Conservation (phyloP, 1,139 yeast genomes). For the Oligophagozyma castellii region DNA sequence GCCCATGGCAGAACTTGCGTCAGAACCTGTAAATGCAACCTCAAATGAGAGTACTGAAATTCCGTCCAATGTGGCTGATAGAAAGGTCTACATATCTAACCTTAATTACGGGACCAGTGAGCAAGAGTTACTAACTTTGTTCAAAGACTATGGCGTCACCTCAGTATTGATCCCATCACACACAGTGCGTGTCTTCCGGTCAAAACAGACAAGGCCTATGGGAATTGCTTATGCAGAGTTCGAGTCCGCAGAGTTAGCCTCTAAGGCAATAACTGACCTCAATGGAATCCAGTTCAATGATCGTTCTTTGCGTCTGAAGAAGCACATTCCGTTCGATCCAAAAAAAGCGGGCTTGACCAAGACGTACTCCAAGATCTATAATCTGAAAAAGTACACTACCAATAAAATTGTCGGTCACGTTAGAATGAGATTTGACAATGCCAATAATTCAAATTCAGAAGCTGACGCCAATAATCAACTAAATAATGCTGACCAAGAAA, state of each 20-base stretch:
- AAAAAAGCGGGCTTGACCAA: conserved; percentile 5
- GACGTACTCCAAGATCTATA: conserved; percentile 2
- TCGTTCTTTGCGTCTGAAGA: conserved; percentile 28
- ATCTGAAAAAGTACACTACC: conserved; percentile 4
- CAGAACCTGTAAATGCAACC: too few species aligned
- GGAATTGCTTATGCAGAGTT: conserved; percentile 61
- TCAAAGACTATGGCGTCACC: conserved; percentile 25
- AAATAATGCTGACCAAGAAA: background rate
- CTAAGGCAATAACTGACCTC: conserved; percentile 30
- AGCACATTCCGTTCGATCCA: conserved; percentile 31
- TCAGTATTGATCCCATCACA: conserved; percentile 42
- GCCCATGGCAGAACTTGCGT: too few species aligned
- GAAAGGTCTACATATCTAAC: conserved; percentile 40
- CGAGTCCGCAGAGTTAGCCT: conserved; percentile 34
- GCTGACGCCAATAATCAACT: background rate
- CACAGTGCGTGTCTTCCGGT: conserved; percentile 34
- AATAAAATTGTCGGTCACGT: conserved; percentile 7
- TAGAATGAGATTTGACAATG: conserved; percentile 2
- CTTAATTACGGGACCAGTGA: conserved; percentile 40
- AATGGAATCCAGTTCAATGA: conserved; percentile 31
- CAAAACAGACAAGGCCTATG: conserved; percentile 32
- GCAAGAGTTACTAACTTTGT: conserved; percentile 34
- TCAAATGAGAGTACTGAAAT: too few species aligned
- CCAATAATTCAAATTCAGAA: conserved; percentile 1
- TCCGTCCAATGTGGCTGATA: too few species aligned